These are phyloP conservation scores for Aristolochia californica DNA, from an alignment of 164 flowering plant species.

Conservation along the genomic window DNA sequence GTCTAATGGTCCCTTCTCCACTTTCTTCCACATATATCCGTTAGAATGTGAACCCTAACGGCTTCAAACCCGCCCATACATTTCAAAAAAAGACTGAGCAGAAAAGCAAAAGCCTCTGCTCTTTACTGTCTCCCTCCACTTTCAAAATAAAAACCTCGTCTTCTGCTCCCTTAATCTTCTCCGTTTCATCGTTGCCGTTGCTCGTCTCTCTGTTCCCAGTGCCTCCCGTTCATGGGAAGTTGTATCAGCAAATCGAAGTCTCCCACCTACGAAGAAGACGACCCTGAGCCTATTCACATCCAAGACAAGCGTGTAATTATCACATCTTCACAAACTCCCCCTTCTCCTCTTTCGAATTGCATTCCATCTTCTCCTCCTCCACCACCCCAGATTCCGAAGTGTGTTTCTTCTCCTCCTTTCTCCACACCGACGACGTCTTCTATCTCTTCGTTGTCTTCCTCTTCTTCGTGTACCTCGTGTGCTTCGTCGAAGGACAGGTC, in stretches of 20 bases:
- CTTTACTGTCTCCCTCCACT: background rate
- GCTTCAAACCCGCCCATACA: conserved; percentile 1
- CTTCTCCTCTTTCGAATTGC: background rate
- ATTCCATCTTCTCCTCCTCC: background rate
- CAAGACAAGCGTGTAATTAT: conserved; percentile 2
- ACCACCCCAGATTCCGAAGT: background rate
- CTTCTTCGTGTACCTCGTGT: background rate
- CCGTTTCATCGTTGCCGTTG: background rate
- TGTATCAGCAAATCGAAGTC: conserved; percentile 2
- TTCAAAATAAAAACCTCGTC: background rate
- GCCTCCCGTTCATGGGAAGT: background rate
- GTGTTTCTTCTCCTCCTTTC: background rate
- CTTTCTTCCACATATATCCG: background rate
- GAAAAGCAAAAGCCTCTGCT: background rate
- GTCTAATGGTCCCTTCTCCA: background rate
- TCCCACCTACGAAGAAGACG: background rate
- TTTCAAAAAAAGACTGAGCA: background rate
- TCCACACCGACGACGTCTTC: background rate
- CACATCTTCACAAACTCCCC: background rate
- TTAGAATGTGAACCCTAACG: background rate
- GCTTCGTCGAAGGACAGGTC: background rate
- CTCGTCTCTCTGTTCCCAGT: background rate
- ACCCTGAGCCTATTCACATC: background rate
- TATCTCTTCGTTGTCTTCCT: too few relatives aligned
- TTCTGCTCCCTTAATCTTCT: background rate